Percentiles rank a stretch among this genome's conserved stretches.
Evolutionary conservation across 495 filamentous ascomycete species (phyloP).

Genomic region (Corynascus novoguineensis): DNA sequence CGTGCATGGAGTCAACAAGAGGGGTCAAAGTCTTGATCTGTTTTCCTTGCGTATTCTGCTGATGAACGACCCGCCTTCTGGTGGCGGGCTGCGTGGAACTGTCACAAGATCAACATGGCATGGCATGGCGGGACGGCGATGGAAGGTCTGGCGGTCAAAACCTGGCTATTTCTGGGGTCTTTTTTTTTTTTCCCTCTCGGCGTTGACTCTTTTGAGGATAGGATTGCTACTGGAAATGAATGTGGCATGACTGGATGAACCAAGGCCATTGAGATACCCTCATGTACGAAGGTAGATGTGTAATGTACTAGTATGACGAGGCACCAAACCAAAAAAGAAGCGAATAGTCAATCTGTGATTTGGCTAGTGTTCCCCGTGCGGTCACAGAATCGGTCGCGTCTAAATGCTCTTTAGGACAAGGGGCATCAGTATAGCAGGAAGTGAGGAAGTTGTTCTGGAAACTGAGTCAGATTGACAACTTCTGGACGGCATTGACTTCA

Average conservation of each 20-base stretch:
- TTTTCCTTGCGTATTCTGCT: background rate
- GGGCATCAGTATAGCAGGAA: too few species aligned
- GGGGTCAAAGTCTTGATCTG: background rate
- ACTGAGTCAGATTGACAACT: too few species aligned
- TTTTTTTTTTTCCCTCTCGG: conserved; percentile 10
- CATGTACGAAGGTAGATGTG: conserved; percentile 11
- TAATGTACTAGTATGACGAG: conserved; percentile 6
- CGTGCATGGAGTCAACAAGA: background rate
- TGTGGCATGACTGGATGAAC: conserved; percentile 1
- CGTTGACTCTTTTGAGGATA: conserved; percentile 5
- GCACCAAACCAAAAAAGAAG: background rate
- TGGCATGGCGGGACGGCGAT: background rate
- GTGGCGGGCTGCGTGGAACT: background rate
- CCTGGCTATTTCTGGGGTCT: background rate
- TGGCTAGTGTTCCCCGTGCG: background rate
- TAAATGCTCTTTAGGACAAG: too few species aligned
- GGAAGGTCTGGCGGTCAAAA: conserved; percentile 6
- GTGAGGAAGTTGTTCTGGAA: too few species aligned
- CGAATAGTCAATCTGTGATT: background rate
- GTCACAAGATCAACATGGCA: background rate
- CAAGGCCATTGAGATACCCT: conserved; percentile 14
- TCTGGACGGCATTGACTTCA: too few species aligned
- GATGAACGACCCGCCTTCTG: background rate
- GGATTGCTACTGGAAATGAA: conserved; percentile 1
- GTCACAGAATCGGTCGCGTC: too few species aligned